These are phyloP conservation scores for Fusarium phyllophilum DNA, from an alignment of 2,329 filamentous ascomycete genomes.

Conservation along the genomic window DNA sequence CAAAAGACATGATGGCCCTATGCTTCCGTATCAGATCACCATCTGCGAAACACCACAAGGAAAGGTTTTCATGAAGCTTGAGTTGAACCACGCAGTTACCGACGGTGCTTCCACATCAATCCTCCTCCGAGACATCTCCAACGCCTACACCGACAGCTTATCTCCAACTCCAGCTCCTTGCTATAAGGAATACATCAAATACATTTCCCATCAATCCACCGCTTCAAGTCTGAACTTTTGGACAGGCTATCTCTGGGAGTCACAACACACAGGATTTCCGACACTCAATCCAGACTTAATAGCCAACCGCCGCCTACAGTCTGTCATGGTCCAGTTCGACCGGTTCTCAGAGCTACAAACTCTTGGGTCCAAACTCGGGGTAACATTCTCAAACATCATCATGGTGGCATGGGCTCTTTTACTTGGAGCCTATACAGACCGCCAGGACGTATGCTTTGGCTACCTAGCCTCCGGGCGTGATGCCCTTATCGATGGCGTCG, in stretches of 20 bases:
- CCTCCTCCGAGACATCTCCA: constrained; percentile 45
- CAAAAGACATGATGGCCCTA: constrained; percentile 6
- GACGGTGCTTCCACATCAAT: constrained; percentile 48
- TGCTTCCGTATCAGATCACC: constrained; percentile 39
- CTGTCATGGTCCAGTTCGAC: constrained; percentile 4
- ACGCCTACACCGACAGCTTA: constrained; percentile 39
- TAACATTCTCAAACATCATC: constrained; percentile 62
- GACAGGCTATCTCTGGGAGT: constrained; percentile 16
- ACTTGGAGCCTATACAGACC: constrained; percentile 58
- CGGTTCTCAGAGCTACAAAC: constrained; percentile 10
- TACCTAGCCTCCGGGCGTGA: constrained; percentile 39
- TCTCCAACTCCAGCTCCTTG: neutral
- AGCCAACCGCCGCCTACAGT: neutral
- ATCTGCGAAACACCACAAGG: constrained; percentile 35
- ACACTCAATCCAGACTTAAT: neutral
- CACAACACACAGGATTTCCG: constrained; percentile 11
- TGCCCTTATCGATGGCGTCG: constrained; percentile 24
- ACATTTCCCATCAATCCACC: constrained; percentile 16
- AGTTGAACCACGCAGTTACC: constrained; percentile 50
- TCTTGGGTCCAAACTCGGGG: constrained; percentile 35
- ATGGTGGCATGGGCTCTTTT: constrained; percentile 64
- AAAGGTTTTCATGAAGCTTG: constrained; percentile 40
- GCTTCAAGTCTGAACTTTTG: constrained; percentile 33
- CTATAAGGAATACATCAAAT: constrained; percentile 37
- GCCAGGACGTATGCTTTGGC: constrained; percentile 63